Base-by-base conservation (phyloP, 768 basidiomycete genomes). In the Hygrocybe punicea region DNA sequence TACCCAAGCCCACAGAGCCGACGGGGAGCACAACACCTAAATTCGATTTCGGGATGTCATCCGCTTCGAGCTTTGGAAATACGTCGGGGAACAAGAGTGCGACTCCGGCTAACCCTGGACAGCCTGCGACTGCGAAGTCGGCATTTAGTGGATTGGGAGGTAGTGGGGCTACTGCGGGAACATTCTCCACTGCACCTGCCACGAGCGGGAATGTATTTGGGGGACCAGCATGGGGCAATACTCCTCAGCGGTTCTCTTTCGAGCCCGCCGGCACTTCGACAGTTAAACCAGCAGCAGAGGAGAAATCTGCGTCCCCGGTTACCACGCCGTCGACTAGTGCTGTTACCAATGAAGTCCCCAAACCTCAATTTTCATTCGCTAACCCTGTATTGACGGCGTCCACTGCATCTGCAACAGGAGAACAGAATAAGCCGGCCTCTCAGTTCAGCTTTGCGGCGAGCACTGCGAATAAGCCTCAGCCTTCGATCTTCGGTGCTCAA, bases 371-470 rank as follows among this genome's bases (percentile, higher is more conserved):
- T 23, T 19, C 23, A 34, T 34, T 42, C 21, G 35, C 37, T 7
- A 39, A 48, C n/a, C 23, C 53, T 11, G 51, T 58, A 23, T 53
- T 46, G 4, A 53, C 60, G 53, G 48, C 33, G 11, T 13, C 57
- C n/a, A 51, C 58, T 23, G 34, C 58, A 16, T 11, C 59, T n/a
- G 61, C 61, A 34, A n/a, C 55, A 11, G 59, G 63, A 42, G 39
- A 4, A 59, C 53, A 17, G 25, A 19, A 47, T 19, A 16, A 34
- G 7, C 49, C 49, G 7, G 49, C 17, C 7, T 29, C 29, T 9
- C 21, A 33, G 29, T 36, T 50, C 49, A 50, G 13, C 25, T 47
- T 47, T 13, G 10, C 6, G 40, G 6, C 40, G 40, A 16, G 4
- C 16, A 42, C 14, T 42, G 14, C 40, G 14, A 19, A 19, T 19